Evolutionary conservation across 2,329 filamentous ascomycete genomes (phyloP), one percentile per base, ranked within the genome.

Genomic region (Akanthomyces lecanii): DNA sequence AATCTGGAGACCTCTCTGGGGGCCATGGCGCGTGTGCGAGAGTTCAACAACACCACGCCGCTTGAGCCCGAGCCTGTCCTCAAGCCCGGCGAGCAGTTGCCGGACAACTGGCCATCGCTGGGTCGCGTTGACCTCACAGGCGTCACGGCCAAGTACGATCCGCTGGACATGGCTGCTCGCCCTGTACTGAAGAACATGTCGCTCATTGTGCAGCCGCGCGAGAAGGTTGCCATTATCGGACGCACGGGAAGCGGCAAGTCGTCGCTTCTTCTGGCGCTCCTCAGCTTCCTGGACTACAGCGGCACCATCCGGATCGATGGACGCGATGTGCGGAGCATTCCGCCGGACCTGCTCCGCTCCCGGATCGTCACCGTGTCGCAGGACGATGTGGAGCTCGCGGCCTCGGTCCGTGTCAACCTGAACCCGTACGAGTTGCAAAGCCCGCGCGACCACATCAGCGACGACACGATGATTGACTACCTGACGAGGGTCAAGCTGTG

Each of bases 311-410:
- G 52, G 16, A 45, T 67, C 33, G 65, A 67, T 44, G 36, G 65
- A 45, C 50, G 58, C 25, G 62, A 28, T 57, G 56, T 16, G 18
- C 60, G 8, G 51, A 65, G 1, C 59, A 64, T 40, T 44, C 62
- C 18, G 44, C 62, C 30, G 12, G 64, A 38, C 0, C 54, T 68
- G 4, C 25, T 73, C 7, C 68, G 72, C 3, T 66, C 67, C 1
- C 71, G 69, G 21, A 71, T 75, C 28, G 63, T 72, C 11, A 66
- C 68, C 0, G 66, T 73, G 0, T 61, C 72, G 0, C 73, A 74
- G 47, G 72, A 73, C 18, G 64, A 68, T 3, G 54, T 65, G 12
- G 64, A 54, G n/a, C 25, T 67, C 1, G 40, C 61, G 18, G 58
- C 60, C 0, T 66, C 54, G 25, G 50, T 67, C 0, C 65, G 65